A percentile compares a stretch with the other conserved stretches of the same genome.
phyloP scores from a whole-genome alignment of 345 rosid genomes.

The Citrus hindsii region DNA sequence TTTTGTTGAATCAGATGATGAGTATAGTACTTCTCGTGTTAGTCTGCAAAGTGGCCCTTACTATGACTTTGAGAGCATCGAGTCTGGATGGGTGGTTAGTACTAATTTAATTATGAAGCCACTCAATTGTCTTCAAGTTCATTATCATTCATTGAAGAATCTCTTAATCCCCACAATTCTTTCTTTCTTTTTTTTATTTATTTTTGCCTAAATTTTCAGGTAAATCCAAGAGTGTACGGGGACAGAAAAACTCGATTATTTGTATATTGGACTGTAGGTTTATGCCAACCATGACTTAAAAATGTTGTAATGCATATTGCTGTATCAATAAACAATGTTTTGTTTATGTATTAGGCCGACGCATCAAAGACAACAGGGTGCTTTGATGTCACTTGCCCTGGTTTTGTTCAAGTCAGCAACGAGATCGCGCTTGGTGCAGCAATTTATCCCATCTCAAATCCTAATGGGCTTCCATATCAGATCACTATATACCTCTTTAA shows the following conservation, averaged over 20 bases:
- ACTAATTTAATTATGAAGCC: neutral
- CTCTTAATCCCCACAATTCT: neutral
- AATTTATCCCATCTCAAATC: slow-evolving; percentile 25
- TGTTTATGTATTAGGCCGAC: slow-evolving; percentile 24
- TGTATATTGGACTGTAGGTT: slow-evolving; percentile 22
- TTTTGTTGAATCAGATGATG: slow-evolving; percentile 13
- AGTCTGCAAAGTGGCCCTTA: slow-evolving; percentile 35
- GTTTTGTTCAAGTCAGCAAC: slow-evolving; percentile 42
- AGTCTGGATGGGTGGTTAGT: slow-evolving; percentile 53
- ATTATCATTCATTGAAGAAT: neutral
- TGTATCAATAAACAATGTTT: no score
- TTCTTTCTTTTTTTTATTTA: no score
- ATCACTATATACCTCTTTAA: slow-evolving; percentile 41
- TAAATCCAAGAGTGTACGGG: slow-evolving; percentile 23
- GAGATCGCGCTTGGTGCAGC: slow-evolving; percentile 28
- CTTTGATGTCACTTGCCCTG: slow-evolving; percentile 39
- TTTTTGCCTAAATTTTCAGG: neutral
- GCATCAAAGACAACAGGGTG: slow-evolving; percentile 28
- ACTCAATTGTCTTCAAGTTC: neutral
- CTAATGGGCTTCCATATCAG: slow-evolving; percentile 40
- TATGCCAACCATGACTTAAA: neutral
- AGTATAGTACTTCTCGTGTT: slow-evolving; percentile 38
- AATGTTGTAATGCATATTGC: neutral
- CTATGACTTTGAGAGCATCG: slow-evolving; percentile 28
- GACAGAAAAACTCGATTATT: slow-evolving; percentile 21